A percentile compares a stretch with the other conserved stretches of the same genome.
These are phyloP conservation scores for Reutealis trisperma DNA, from an alignment of 345 rosid genomes.

Conservation along the genomic window DNA sequence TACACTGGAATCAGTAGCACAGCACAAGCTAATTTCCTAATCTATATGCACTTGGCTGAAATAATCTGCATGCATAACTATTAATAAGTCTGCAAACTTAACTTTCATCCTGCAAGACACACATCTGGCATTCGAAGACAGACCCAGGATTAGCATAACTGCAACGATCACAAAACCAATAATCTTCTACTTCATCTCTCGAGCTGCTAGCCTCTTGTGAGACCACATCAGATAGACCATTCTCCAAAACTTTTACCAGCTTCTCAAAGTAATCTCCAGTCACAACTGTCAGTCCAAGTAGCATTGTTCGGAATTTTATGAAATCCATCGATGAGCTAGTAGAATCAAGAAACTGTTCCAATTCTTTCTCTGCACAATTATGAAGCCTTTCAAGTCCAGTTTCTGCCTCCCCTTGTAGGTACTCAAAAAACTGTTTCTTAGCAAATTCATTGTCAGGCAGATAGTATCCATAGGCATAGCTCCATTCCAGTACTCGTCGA, in stretches of 20 bases:
- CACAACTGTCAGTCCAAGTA: conserved; percentile 21
- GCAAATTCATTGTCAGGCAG: conserved; percentile 12
- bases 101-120: neutral
- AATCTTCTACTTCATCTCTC: conserved; percentile 1
- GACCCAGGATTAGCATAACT: conserved; percentile 11
- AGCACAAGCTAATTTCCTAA: neutral
- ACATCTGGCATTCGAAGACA: conserved; percentile 5
- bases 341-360: conserved; percentile 14
- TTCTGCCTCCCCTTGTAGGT: conserved; percentile 47
- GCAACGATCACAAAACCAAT: conserved; percentile 22
- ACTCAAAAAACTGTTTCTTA: conserved; percentile 39
- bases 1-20: too few relatives aligned
- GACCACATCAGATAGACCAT: conserved; percentile 38
- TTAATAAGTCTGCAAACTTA: neutral
- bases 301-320: conserved; percentile 15
- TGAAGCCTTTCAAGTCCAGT: conserved; percentile 39
- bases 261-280: conserved; percentile 36
- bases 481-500: conserved; percentile 40
- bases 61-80: neutral
- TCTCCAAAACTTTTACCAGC: conserved; percentile 39
- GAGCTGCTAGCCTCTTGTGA: conserved; percentile 9
- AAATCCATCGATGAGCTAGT: conserved; percentile 4
- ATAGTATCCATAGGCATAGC: conserved; percentile 40
- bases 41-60: neutral
- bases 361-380: conserved; percentile 31